Evolutionary conservation across 495 filamentous ascomycete genomes (phyloP).

Genomic region (Xylaria venustula): DNA sequence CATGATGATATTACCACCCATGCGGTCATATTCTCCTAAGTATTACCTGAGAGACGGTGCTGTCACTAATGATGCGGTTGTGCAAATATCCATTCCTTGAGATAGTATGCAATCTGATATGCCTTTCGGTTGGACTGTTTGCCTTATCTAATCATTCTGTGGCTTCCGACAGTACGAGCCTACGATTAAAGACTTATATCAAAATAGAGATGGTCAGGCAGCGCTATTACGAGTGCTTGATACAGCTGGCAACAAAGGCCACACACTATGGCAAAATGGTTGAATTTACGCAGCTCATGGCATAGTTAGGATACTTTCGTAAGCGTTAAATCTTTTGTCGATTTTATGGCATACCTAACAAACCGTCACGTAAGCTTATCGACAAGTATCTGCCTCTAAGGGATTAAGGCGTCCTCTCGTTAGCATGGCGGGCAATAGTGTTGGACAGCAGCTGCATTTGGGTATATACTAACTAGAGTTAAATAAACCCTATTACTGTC

Average conservation of each 20-base stretch:
- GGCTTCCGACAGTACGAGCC: not conserved
- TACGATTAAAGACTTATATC: not conserved
- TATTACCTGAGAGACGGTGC: slow-evolving; percentile 78
- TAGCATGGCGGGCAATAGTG: not conserved
- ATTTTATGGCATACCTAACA: slow-evolving; percentile 79
- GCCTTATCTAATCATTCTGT: not conserved
- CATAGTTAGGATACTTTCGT: slow-evolving; percentile 71
- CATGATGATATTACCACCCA: slow-evolving; percentile 43
- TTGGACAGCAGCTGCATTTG: no score
- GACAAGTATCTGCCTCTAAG: slow-evolving; percentile 74
- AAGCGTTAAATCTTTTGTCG: slow-evolving; percentile 46
- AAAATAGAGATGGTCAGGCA: slow-evolving; percentile 58
- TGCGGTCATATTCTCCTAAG: no score
- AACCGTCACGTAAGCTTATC: slow-evolving; percentile 69
- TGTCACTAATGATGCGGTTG: slow-evolving; percentile 68
- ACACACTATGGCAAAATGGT: slow-evolving; percentile 73
- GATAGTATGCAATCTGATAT: not conserved
- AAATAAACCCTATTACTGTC: no score
- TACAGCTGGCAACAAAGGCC: slow-evolving; percentile 79
- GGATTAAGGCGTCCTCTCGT: slow-evolving; percentile 29
- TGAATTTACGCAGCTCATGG: slow-evolving; percentile 80
- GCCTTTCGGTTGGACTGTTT: not conserved
- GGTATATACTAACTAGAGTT: no score
- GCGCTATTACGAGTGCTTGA: slow-evolving; percentile 76
- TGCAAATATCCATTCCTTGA: slow-evolving; percentile 8